Percentiles rank a stretch among this genome's conserved stretches.
Conservation (phyloP, 257 asterid species). For the Solanum peruvianum region DNA sequence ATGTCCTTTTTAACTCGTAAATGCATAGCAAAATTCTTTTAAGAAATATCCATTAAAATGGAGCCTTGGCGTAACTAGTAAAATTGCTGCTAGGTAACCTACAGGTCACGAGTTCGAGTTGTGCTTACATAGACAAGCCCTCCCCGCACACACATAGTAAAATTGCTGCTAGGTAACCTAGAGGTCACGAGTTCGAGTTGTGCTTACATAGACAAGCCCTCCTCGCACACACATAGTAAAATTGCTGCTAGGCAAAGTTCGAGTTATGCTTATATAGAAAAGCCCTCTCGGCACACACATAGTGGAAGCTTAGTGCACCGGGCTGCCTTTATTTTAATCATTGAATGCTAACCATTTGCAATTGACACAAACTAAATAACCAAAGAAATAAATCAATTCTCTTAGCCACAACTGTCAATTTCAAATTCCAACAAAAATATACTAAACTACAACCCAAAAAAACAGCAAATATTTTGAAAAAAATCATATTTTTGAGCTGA, state of each 20-base stretch:
- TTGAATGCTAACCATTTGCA: not conserved
- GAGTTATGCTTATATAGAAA: no score
- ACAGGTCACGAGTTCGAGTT: no score
- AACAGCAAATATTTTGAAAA: not conserved
- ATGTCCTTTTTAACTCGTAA: not conserved
- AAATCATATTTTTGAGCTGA: not conserved
- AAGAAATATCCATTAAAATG: not conserved
- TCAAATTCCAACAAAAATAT: not conserved
- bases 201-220: no score
- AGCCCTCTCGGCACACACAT: not conserved
- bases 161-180: not conserved
- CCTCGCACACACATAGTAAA: not conserved
- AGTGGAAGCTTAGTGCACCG: not conserved
- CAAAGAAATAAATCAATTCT: not conserved
- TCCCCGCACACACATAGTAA: not conserved
- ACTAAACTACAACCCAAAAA: not conserved
- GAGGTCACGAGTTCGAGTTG: no score
- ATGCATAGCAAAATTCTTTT: not conserved
- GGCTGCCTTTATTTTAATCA: not conserved
- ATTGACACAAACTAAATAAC: not conserved
- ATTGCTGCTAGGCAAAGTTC: no score
- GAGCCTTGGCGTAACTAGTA: not conserved
- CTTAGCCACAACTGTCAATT: not conserved
- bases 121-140: no score
- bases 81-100: not conserved